Conservation (phyloP, 2,329 filamentous ascomycete genomes). For the Aspergillus ibericus region DNA sequence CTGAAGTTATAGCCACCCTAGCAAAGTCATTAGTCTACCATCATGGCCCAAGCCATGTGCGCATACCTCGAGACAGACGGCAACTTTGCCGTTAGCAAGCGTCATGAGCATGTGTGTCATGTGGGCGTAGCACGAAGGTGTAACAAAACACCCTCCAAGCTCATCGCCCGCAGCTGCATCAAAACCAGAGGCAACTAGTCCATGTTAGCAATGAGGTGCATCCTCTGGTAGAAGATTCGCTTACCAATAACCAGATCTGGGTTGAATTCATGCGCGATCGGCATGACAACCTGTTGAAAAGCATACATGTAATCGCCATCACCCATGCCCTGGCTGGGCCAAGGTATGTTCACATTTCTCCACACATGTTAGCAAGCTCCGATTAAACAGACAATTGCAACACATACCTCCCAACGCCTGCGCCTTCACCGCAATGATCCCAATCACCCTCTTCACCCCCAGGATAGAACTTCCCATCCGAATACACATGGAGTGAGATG, state of each 20-base stretch:
- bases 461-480: slow-evolving; percentile 83
- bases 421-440: slow-evolving; percentile 58
- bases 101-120: slow-evolving; percentile 99
- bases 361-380: slow-evolving; percentile 11
- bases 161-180: slow-evolving; percentile 93
- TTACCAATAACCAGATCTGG: slow-evolving; percentile 82
- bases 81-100: slow-evolving; percentile 81
- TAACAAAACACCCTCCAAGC: slow-evolving; percentile 88
- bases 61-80: slow-evolving; percentile 76
- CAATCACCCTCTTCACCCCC: slow-evolving; percentile 59
- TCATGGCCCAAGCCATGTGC: neutral
- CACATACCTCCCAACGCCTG: slow-evolving; percentile 56
- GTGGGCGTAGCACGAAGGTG: slow-evolving; percentile 87
- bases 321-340: slow-evolving; percentile 74
- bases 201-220: slow-evolving; percentile 11
- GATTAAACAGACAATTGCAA: neutral
- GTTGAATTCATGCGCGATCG: slow-evolving; percentile 87
- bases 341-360: slow-evolving; percentile 68
- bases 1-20: slow-evolving; percentile 87
- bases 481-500: slow-evolving; percentile 89
- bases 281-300: slow-evolving; percentile 95
- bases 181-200: slow-evolving; percentile 81
- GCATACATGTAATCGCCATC: slow-evolving; percentile 96
- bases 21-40: neutral
- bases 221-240: slow-evolving; percentile 12